These are phyloP conservation scores for Boletus sp. DNA, from an alignment of 768 basidiomycete genomes.

Conservation along the genomic window DNA sequence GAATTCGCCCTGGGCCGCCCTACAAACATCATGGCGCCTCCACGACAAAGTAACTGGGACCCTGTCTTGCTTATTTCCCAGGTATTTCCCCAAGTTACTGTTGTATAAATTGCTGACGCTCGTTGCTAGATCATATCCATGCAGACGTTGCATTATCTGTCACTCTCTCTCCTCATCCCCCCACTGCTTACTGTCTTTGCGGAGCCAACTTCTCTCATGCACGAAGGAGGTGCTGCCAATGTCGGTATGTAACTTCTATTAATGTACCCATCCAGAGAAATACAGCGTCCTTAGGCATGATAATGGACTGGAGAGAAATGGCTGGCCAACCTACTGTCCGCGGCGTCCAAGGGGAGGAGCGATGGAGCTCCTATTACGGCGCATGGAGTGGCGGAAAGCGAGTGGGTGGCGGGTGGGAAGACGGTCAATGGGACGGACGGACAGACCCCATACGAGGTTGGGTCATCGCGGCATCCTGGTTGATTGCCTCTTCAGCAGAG, in stretches of 20 bases:
- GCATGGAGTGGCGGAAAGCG: conserved; percentile 81
- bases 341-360: conserved; percentile 57
- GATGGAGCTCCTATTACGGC: conserved; percentile 65
- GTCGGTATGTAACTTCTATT: conserved; percentile 50
- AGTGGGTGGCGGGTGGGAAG: conserved; percentile 53
- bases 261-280: not conserved
- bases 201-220: conserved; percentile 60
- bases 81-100: conserved; percentile 36
- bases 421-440: conserved; percentile 59
- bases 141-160: conserved; percentile 92
- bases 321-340: conserved; percentile 77
- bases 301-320: conserved; percentile 99
- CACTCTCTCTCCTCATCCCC: conserved; percentile 78
- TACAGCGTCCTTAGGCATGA: conserved; percentile 53
- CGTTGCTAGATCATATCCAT: conserved; percentile 78
- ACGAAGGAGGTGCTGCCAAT: conserved; percentile 78
- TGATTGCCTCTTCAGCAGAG: conserved; percentile 80
- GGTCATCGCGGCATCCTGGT: conserved; percentile 87
- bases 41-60: conserved; percentile 72
- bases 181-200: conserved; percentile 75
- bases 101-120: not conserved
- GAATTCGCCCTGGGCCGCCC: not conserved
- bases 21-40: conserved; percentile 30
- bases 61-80: conserved; percentile 85
- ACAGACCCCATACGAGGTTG: conserved; percentile 82